Conservation (phyloP, 2,329 filamentous ascomycete species). For the Emergomyces orientalis region DNA sequence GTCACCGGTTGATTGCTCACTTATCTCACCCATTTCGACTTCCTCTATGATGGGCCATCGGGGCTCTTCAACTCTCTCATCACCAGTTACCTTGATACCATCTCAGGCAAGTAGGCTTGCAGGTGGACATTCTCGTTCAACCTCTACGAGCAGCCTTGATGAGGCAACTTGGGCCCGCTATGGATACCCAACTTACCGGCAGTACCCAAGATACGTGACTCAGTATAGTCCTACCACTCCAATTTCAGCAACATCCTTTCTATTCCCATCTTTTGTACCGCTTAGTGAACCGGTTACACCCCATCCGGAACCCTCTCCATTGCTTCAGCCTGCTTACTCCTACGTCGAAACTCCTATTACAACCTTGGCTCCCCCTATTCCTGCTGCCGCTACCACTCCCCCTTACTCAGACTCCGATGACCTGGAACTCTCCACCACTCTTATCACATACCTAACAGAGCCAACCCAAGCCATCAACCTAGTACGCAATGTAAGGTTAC, state of each 20-base stretch:
- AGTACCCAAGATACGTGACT: slow-evolving; percentile 52
- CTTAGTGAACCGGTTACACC: slow-evolving; percentile 13
- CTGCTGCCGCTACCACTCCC: slow-evolving; percentile 1
- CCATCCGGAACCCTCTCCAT: slow-evolving; percentile 19
- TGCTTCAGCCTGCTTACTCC: slow-evolving; percentile 33
- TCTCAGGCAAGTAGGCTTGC: slow-evolving; percentile 32
- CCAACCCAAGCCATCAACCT: slow-evolving; percentile 74
- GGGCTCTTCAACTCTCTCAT: slow-evolving; percentile 47
- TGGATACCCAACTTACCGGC: slow-evolving; percentile 76
- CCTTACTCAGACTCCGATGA: slow-evolving; percentile 13
- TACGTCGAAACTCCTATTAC: slow-evolving; percentile 3
- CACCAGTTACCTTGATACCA: slow-evolving; percentile 50
- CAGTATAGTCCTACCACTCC: slow-evolving; percentile 35
- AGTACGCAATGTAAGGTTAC: slow-evolving; percentile 66
- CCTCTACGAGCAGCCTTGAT: slow-evolving; percentile 61
- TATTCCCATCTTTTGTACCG: slow-evolving; percentile 29
- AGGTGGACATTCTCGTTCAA: slow-evolving; percentile 46
- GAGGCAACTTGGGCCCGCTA: slow-evolving; percentile 57
- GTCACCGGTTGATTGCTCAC: slow-evolving; percentile 36
- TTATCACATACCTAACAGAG: slow-evolving; percentile 67
- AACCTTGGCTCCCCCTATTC: slow-evolving; percentile 16
- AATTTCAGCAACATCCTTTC: slow-evolving; percentile 33
- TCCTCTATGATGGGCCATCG: slow-evolving; percentile 23
- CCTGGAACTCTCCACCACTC: slow-evolving; percentile 48
- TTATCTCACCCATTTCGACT: slow-evolving; percentile 40